Evolutionary conservation across 768 basidiomycete species (phyloP).

Genomic region (Terana coerulea): DNA sequence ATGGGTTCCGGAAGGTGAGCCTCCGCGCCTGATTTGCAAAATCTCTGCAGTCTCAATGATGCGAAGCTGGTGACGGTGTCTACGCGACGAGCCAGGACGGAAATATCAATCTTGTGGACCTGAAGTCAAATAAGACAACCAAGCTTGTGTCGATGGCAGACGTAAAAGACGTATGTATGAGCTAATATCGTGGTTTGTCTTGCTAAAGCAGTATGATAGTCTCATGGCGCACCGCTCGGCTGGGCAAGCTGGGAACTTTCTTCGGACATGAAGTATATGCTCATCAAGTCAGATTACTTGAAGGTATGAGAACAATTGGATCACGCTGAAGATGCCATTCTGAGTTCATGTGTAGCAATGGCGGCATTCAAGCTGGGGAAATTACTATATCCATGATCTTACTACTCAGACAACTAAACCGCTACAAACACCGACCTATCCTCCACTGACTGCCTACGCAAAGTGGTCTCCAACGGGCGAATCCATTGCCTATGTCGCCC

Average conservation of each 20-base stretch:
- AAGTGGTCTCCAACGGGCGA: conserved; percentile 86
- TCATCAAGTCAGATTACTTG: conserved; percentile 68
- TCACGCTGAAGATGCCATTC: neutral
- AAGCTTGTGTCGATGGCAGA: conserved; percentile 55
- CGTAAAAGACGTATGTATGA: conserved; percentile 56
- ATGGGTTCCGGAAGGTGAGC: conserved; percentile 92
- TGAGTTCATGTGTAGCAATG: conserved; percentile 64
- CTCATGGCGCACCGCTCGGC: conserved; percentile 44
- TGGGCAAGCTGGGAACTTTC: conserved; percentile 79
- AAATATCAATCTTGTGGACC: conserved; percentile 74
- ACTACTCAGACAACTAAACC: conserved; percentile 65
- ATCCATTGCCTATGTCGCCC: conserved; percentile 80
- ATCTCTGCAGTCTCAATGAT: neutral
- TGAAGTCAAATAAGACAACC: conserved; percentile 68
- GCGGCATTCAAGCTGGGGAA: conserved; percentile 87
- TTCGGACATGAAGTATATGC: conserved; percentile 85
- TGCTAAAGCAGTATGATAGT: conserved; percentile 46
- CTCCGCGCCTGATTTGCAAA: too few relatives aligned
- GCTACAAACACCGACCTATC: conserved; percentile 61
- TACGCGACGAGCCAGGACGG: conserved; percentile 63
- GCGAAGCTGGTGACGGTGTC: conserved; percentile 88
- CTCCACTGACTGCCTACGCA: conserved; percentile 74
- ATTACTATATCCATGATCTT: conserved; percentile 90
- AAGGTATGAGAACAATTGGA: conserved; percentile 49
- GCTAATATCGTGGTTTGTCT: neutral